Evolutionary conservation across 2,329 filamentous ascomycete species (phyloP).

Genomic region (Tolypocladium tropicale): DNA sequence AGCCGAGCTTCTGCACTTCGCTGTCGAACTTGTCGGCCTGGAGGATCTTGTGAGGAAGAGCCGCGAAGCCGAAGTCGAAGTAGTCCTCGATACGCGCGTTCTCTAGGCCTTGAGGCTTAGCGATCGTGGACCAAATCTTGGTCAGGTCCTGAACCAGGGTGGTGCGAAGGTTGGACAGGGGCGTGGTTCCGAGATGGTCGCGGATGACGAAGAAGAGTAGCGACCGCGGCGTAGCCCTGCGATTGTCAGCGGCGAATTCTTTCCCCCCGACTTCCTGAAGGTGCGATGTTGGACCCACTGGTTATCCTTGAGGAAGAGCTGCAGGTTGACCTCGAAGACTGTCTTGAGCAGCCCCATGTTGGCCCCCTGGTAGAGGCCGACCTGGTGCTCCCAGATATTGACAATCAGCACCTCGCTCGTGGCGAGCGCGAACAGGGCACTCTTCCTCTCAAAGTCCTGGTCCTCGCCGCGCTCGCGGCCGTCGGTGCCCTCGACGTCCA

Average conservation of each 20-base stretch:
- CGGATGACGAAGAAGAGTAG: constrained; percentile 98
- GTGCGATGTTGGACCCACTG: constrained; percentile 47
- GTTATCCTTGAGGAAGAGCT: constrained; percentile 91
- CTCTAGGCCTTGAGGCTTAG: constrained; percentile 83
- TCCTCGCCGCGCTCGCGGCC: constrained; percentile 94
- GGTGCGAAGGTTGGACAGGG: constrained; percentile 78
- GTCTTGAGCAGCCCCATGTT: constrained; percentile 99
- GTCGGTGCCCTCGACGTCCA: constrained; percentile 98
- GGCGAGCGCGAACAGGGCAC: constrained; percentile 89
- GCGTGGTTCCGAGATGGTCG: constrained; percentile 88
- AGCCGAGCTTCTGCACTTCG: constrained; percentile 70
- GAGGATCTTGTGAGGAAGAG: constrained; percentile 91
- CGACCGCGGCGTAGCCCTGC: constrained; percentile 74
- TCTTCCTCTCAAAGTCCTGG: constrained; percentile 98
- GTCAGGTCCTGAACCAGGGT: constrained; percentile 84
- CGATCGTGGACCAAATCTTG: constrained; percentile 86
- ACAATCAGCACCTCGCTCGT: constrained; percentile 97
- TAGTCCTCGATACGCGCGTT: constrained; percentile 88
- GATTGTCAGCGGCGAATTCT: constrained; percentile 8
- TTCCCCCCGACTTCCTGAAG: background rate
- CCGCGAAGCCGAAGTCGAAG: constrained; percentile 96
- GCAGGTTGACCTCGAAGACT: constrained; percentile 96
- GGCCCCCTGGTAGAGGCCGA: constrained; percentile 93
- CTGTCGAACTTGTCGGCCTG: constrained; percentile 83
- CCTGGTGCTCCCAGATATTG: constrained; percentile 99